phyloP scores from a whole-genome alignment of 805 yeast genomes.

The Saturnispora halmiae region DNA sequence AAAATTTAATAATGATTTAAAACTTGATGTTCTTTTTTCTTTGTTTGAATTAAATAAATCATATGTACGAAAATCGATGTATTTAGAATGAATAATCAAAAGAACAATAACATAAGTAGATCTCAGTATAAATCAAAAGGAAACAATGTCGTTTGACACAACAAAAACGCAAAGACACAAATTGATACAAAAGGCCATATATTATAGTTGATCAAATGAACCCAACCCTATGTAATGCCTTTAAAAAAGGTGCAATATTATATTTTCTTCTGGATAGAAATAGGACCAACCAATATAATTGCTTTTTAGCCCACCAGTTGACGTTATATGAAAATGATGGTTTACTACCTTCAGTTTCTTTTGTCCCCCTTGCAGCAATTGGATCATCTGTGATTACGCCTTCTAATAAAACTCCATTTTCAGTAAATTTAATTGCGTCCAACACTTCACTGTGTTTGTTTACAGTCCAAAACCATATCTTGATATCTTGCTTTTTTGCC shows the following conservation, averaged over 20 bases:
- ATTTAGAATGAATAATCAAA: too few species aligned
- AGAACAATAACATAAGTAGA: too few species aligned
- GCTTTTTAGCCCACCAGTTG: slow-evolving; percentile 13
- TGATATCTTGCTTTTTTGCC: slow-evolving; percentile 16
- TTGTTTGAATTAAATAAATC: too few species aligned
- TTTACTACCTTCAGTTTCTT: neutral
- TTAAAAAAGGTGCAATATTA: slow-evolving; percentile 15
- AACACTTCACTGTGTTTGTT: slow-evolving; percentile 22
- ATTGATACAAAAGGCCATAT: neutral
- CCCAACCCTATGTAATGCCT: slow-evolving; percentile 17
- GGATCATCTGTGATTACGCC: slow-evolving; percentile 23
- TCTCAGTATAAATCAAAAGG: too few species aligned
- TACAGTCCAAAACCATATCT: slow-evolving; percentile 32
- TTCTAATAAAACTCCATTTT: slow-evolving; percentile 11
- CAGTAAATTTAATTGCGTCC: slow-evolving; percentile 11
- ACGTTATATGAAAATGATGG: slow-evolving; percentile 11
- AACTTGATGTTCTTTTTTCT: too few species aligned
- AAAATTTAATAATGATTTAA: too few species aligned
- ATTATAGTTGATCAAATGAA: slow-evolving; percentile 18
- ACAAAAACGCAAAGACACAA: neutral
- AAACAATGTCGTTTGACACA: too few species aligned
- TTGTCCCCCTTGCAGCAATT: slow-evolving; percentile 5
- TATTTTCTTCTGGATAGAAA: slow-evolving; percentile 18
- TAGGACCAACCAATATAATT: slow-evolving; percentile 15
- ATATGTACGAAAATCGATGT: too few species aligned